Base-by-base conservation (phyloP, 179 eudicot genomes). In the Sideroxylon spinosum region DNA sequence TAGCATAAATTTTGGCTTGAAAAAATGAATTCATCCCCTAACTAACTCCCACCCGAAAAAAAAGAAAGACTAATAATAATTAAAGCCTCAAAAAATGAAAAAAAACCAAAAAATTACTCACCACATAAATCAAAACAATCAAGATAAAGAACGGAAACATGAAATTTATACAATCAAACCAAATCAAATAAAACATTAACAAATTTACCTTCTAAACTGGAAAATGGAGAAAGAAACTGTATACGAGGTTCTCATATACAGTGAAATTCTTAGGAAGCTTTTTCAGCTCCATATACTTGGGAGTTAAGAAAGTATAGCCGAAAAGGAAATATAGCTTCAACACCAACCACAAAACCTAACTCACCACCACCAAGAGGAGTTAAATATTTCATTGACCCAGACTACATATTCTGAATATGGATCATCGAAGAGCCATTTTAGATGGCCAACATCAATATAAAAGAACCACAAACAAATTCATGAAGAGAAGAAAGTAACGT, bases 11-110 rank as follows among this genome's bases (percentile, higher is more conserved):
- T 74, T 74, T 29, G 52, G 32, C n/a, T 60, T 60, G 28, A 22
- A 19, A 44, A 29, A 37, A 74, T 61, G 53, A 74, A 74, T 37
- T 72, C n/a, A 37, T 19, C 14, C 32, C 65, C 25, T 29, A 73
- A 72, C 17, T 62, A 55, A 25, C 60, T 55, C 44, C 61, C 20
- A 73, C 16, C 28, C 55, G 48, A 26, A 20, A 55, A 55, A 14
- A 23, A 63, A 14, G 28, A 28, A 56, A 10, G 11, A 52, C 6
- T 14, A 17, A n/a, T 6, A 28, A n/a, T 26, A 32, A 49, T 49
- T 19, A 22, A 3, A 22, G 8, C 11, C 11, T 73, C 26, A 19
- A 14, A 73, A 65, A 26, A 73, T 19, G 57, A 37, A 29, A 19
- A 5, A 73, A 9, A 5, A 69, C 19, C 12, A 3, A 3, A 5